A percentile compares a stretch with the other conserved stretches of the same genome.
Evolutionary conservation across 202 grass and related monocot species (phyloP).

Genomic region (Thinopyrum obtusiflorum): DNA sequence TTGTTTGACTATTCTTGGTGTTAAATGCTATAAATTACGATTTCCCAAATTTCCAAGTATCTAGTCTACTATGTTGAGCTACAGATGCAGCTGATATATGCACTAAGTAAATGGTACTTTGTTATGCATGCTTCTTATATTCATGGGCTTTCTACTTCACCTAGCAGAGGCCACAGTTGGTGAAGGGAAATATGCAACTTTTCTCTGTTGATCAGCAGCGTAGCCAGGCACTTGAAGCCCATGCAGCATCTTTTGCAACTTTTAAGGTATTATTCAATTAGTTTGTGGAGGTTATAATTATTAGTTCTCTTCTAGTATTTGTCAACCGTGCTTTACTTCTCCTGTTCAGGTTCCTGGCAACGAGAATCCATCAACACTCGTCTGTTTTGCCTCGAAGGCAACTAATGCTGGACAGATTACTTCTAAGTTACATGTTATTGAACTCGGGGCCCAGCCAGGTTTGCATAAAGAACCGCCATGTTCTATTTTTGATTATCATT

Average conservation of each 20-base stretch:
- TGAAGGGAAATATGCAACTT: conserved; percentile 97
- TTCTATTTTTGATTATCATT: conserved; percentile 5
- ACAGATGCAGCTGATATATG: neutral
- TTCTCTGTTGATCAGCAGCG: conserved; percentile 92
- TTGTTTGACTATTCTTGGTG: neutral
- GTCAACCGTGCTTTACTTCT: neutral
- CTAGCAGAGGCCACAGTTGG: conserved; percentile 79
- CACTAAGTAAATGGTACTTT: neutral
- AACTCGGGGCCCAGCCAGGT: conserved; percentile 91
- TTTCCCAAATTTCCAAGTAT: neutral
- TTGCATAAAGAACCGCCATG: conserved; percentile 6
- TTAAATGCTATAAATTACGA: neutral
- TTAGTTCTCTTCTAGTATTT: neutral
- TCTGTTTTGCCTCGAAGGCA: conserved; percentile 90
- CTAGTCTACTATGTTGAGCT: neutral
- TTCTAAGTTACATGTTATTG: conserved; percentile 95
- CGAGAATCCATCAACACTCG: conserved; percentile 77
- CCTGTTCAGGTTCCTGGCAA: conserved; percentile 65
- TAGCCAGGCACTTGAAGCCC: conserved; percentile 94
- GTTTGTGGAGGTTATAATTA: conserved; percentile 15
- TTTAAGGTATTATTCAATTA: conserved; percentile 55
- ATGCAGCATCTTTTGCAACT: conserved; percentile 80
- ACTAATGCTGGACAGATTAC: conserved; percentile 90
- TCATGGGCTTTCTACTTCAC: conserved; percentile 13
- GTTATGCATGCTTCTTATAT: neutral